Base-by-base conservation (phyloP, 768 basidiomycete genomes). In the Termitomyces sp. region DNA sequence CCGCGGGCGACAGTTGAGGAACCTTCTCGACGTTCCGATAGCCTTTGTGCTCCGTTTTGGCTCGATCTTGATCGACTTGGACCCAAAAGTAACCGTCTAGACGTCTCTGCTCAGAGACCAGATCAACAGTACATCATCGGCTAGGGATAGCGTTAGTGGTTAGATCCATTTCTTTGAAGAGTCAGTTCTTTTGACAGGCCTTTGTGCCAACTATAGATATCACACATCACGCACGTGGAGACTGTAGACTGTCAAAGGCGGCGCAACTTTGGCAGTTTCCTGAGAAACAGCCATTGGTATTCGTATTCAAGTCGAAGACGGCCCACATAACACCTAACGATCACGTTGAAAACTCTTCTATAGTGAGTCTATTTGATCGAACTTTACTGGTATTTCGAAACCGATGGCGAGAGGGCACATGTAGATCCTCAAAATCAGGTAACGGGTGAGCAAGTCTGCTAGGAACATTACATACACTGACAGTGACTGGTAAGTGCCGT, bases 351-450 rank as follows among this genome's bases (percentile, higher is more conserved):
- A 45, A 32, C 14, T 17, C 32, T 10, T 17, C 4, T 38, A 17
- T 49, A 38, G 56, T 57, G 46, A 53, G 51, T 37, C 53, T 45
- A 22, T 30, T 52, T 44, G 21, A 45, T 57, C 15, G 42, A 37
- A 10, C n/a, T 53, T 7, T 4, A 21, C 22, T 53, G 15, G 21
- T 15, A 45, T 45, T 32, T 24, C 8, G 28, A 44, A 19, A 43
- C 53, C 44, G 53, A 53, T 53, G 32, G 21, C n/a, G 42, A 45
- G 19, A 22, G 11, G 30, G 24, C 24, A 38, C 44, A 32, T 53
- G 53, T 45, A 53, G 53, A 53, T 53, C 34, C n/a, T 45, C 53
- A n/a, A 37, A 43, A 35, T 14, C 17, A 38, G 35, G 48, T 24
- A 24, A 37, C 17, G 22, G 22, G 28, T 34, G 30, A 32, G 30